Base-by-base conservation (phyloP, 345 rosid species). In the Abelmoschus esculentus region DNA sequence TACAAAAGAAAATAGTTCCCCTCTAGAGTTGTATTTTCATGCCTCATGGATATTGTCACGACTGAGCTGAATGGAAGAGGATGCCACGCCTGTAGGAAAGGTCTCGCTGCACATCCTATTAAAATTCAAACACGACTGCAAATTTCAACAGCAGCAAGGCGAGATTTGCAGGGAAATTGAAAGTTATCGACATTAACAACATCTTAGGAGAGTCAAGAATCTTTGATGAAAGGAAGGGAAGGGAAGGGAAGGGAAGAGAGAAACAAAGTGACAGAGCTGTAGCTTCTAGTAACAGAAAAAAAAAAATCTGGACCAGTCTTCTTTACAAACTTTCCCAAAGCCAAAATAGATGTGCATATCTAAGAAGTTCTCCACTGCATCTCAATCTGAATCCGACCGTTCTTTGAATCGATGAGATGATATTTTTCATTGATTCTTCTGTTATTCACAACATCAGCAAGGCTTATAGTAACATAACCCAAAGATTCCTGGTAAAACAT, bases 391-490 rank as follows among this genome's bases (percentile, higher is more conserved):
- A 86, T 73, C 76, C 85, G 82, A 58, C 98, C 97, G 31, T 91
- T 93, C 81, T 83, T 91, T 3, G 98, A 93, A 82, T 88, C 96
- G 55, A 91, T 91, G 11, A 93, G 85, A 80, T 91, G 88, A 77
- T 84, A 93, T 79, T 88, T 93, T 75, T 83, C 93, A 47, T 93
- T 88, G 79, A 88, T 87, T 76, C 97, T 85, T 64, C 79, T 79
- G 80, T 93, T 93, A 79, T 42, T 78, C 47, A 91, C 89, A 40
- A 91, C 96, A 72, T 93, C 97, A 1, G 82, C 74, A 29, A 93
- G 84, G 78, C 71, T 82, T 61, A 91, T 80, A 62, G 77, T 84
- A 34, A 81, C 85, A 53, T 88, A 83, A 6, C 98, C 98, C 58
- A 93, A 83, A 18, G 84, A 44, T 83, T 91, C 97, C 98, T 91